Base-by-base conservation (phyloP, 257 asterid genomes). In the Apocynum venetum region DNA sequence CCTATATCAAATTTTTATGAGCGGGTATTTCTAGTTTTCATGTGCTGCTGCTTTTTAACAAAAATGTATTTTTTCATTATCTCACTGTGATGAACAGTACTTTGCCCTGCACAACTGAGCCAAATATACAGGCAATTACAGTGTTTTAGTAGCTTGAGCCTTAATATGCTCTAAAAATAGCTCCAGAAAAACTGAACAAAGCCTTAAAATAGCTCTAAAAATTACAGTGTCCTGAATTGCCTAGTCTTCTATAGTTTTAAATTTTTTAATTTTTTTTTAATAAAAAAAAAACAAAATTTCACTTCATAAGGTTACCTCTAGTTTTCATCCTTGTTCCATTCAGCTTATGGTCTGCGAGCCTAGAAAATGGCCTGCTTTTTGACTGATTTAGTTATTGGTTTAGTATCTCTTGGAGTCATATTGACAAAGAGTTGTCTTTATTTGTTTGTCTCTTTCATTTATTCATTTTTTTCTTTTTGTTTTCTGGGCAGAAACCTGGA, bases 401-500 rank as follows among this genome's bases (percentile, higher is more conserved):
- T 56, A 1, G 9, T 73, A 41, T n/a, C 73, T 76, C 36, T 72
- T 65, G 51, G 53, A 53, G 71, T 73, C 38, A 46, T 55, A 7
- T 44, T 35, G 51, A 19, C 44, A 40, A 65, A 68, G 36, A 67
- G 66, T 46, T 13, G 9, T 44, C 20, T 67, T 74, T 66, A 19
- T 53, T 4, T 70, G n/a, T 48, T 52, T 47, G 49, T 20, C 52
- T 71, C 61, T 64, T 48, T 51, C 61, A 12, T 36, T 53, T 13
- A 15, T 2, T 53, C 12, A 57, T 57, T 46, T 1, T 73, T 11
- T 63, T 63, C 4, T 72, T 52, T 43, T 72, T 75, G 56, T 79
- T 71, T 73, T 66, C 72, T 79, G 80, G 79, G 83, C 98, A 95
- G 99, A 95, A 95, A 87, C 98, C 98, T 84, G 99, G 99, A 83